A percentile compares a stretch with the other conserved stretches of the same genome.
These are phyloP conservation scores for Annulohypoxylon maeteangense DNA, from an alignment of 495 filamentous ascomycete species.

Conservation along the genomic window DNA sequence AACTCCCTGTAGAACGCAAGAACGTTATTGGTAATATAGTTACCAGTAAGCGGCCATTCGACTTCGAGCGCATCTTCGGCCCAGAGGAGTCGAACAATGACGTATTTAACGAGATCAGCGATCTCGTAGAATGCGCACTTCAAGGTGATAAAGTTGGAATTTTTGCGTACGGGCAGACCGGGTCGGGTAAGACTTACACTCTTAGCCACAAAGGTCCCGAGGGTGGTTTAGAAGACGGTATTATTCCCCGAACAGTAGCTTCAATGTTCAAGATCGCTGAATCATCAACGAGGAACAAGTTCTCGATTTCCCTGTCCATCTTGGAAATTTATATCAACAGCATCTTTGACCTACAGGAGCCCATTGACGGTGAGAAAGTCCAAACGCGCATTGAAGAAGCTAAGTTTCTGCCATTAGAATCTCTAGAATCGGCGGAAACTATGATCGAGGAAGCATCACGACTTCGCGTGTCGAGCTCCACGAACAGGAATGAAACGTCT, in stretches of 20 bases:
- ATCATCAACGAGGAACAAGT: conserved; percentile 65
- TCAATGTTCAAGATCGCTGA: conserved; percentile 78
- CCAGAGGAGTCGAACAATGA: conserved; percentile 77
- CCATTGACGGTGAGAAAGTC: conserved; percentile 76
- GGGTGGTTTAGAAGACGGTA: conserved; percentile 81
- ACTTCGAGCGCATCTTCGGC: conserved; percentile 92
- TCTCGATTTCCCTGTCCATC: conserved; percentile 88
- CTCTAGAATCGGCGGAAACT: not conserved
- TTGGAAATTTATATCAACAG: conserved; percentile 97
- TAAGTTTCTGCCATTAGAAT: not conserved
- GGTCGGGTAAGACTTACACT: conserved; percentile 60
- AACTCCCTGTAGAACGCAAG: conserved; percentile 59
- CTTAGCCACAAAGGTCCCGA: conserved; percentile 35
- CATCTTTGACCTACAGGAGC: conserved; percentile 80
- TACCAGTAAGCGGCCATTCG: conserved; percentile 75
- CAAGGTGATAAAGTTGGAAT: conserved; percentile 89
- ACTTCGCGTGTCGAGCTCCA: conserved; percentile 49
- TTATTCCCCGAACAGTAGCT: conserved; percentile 89
- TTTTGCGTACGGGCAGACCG: conserved; percentile 61
- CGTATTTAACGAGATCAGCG: conserved; percentile 92
- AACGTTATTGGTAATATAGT: conserved; percentile 68
- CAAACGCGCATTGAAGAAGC: conserved; percentile 52
- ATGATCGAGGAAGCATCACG: conserved; percentile 12
- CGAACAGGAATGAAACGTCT: conserved; percentile 88
- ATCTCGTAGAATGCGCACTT: conserved; percentile 89